A percentile compares a stretch with the other conserved stretches of the same genome.
Evolutionary conservation across 2,329 filamentous ascomycete species (phyloP).

Genomic region (Ophiostoma himal-ulmi): DNA sequence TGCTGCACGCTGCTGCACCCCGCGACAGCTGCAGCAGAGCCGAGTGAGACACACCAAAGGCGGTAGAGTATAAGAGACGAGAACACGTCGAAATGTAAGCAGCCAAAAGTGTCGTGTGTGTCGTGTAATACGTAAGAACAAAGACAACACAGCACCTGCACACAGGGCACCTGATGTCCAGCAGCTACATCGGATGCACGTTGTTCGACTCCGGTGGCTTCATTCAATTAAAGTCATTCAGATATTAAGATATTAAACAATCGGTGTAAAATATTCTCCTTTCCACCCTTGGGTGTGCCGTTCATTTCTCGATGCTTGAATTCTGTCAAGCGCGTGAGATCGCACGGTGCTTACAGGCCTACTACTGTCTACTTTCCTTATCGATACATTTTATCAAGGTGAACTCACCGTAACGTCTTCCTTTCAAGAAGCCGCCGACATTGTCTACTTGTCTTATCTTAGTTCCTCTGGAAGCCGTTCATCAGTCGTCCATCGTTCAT

Average conservation of each 20-base stretch:
- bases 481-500: background rate
- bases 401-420: background rate
- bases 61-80: background rate
- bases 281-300: background rate
- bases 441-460: slow-evolving; percentile 13
- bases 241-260: too few relatives aligned
- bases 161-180: background rate
- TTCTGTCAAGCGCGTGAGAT: background rate
- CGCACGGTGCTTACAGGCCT: background rate
- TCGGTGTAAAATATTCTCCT: background rate
- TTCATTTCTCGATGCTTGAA: background rate
- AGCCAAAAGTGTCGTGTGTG: background rate
- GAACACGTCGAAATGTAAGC: background rate
- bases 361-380: background rate
- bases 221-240: too few relatives aligned
- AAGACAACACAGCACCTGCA: slow-evolving; percentile 4
- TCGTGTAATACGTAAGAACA: background rate
- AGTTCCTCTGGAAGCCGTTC: slow-evolving; percentile 7
- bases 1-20: slow-evolving; percentile 1
- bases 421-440: background rate
- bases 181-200: background rate
- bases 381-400: background rate
- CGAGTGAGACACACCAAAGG: background rate
- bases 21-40: slow-evolving; percentile 5
- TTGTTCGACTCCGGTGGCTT: background rate